Base-by-base conservation (phyloP, 2,329 filamentous ascomycete species). In the Fusarium bulbicola region DNA sequence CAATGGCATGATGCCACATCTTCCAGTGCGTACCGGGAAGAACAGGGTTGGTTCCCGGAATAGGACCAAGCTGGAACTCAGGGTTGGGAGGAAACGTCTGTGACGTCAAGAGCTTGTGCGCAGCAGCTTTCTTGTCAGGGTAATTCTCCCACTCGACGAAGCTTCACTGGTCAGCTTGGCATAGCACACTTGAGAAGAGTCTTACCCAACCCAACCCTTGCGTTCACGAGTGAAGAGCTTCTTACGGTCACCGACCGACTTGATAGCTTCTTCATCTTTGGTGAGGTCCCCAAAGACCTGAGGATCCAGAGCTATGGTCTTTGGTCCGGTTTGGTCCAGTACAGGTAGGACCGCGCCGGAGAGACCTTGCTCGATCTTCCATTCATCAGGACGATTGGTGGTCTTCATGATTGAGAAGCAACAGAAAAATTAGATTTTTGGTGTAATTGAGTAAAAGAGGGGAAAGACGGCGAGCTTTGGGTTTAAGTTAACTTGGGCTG, bases 91-190 rank as follows among this genome's bases (percentile, higher is more conserved):
- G 75, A 10, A 79, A 79, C 0, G 69, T 77, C 32, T 78, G 72
- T 0, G 70, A 59, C 1, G 64, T 77, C 42, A 81, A 77, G 53
- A 92, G 86, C 62, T 88, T 84, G 52, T 87, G 85, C 0, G 89
- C 91, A 50, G 86, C 82, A 32, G 84, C 85, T 75, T 91, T 92
- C 80, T 92, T 93, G 53, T 92, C 89, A 0, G 91, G 91, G 60
- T 92, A 91, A 18, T 89, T 85, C 77, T 92, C 91, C 91, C 91
- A 92, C 75, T 92, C 91, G 11, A 93, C 84, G 68, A 92, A 93
- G 13, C 88, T 80, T 39, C 30, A 32, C 36, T 3, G 16, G 46
- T 59, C 16, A 61, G 57, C 34, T 16, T 21, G 20, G n/a, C 24
- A 45, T n/a, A 7, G 3, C 9, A 28, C 20, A 26, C 21, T 24